A percentile compares a stretch with the other conserved stretches of the same genome.
phyloP scores from a whole-genome alignment of 2,329 filamentous ascomycete genomes.

The Pseudogymnoascus sp. region DNA sequence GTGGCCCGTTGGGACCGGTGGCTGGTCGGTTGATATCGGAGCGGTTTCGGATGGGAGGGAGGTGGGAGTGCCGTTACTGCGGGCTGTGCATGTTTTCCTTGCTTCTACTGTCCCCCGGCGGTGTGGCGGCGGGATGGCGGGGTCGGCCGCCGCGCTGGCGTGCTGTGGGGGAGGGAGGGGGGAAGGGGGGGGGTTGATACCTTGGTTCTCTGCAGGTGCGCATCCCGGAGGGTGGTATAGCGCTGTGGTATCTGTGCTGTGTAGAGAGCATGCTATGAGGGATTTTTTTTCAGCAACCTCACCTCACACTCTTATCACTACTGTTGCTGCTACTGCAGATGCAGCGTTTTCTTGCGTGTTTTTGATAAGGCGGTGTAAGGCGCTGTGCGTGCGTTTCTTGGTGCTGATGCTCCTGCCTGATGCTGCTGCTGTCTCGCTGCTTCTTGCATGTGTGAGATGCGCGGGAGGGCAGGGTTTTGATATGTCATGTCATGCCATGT shows the following conservation, averaged over 20 bases:
- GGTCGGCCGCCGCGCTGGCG: neutral
- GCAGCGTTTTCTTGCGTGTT: neutral
- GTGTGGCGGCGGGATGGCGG: neutral
- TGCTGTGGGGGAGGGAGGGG: neutral
- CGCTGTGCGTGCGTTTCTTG: neutral
- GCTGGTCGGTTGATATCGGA: neutral
- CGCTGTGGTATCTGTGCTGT: too few relatives aligned
- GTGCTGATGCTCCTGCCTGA: too few relatives aligned
- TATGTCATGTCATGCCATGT: neutral
- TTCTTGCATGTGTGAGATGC: too few relatives aligned
- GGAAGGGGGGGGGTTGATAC: too few relatives aligned
- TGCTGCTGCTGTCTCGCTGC: too few relatives aligned
- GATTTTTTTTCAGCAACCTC: neutral
- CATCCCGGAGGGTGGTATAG: neutral
- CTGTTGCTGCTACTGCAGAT: neutral
- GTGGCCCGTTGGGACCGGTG: neutral
- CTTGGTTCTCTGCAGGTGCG: neutral
- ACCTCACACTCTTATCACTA: neutral
- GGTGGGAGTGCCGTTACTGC: too few relatives aligned
- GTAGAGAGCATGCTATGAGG: neutral
- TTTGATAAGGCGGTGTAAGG: neutral
- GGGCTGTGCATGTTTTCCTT: neutral
- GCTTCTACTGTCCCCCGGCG: neutral
- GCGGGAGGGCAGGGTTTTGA: neutral
- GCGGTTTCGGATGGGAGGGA: neutral